Evolutionary conservation across 208 protist species (phyloP), one percentile per base, ranked within the genome.

Genomic region (Acanthamoeba culbertsoni): DNA sequence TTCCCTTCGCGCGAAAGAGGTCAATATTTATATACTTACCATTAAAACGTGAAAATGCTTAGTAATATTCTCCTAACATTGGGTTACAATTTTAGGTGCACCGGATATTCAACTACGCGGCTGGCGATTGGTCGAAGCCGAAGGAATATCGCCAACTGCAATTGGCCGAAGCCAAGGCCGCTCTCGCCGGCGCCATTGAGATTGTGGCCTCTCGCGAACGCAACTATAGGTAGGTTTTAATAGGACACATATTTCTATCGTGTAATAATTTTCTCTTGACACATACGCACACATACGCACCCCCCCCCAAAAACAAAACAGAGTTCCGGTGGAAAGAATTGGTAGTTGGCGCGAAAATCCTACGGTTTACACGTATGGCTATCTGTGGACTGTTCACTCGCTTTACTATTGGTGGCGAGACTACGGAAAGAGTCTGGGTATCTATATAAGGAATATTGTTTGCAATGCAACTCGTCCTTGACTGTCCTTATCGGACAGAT

Each of bases 341-440:
- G 91, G 40, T 26, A 51, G 51, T 6, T 94, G 93, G 93, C 51
- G 93, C 2, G 5, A 42, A 0, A 92, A 91, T 45, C 93, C 93
- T 16, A 94, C 93, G 4, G 82, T 84, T 1, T 94, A 94, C 73
- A 40, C 35, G 53, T 82, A 92, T 26, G 71, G 68, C 86, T 94
- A 94, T 57, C 68, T 94, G 35, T 94, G 93, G 93, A 53, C 46
- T 6, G 93, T 88, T n/a, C 63, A 94, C 28, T 94, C 93, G n/a
- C 45, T 79, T 26, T 84, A 71, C 65, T 94, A 92, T 46, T 94
- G 84, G 33, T 94, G 68, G 57, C 91, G 91, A n/a, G 91, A 93
- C 63, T 46, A 48, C 28, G 90, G 35, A 31, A 46, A 75, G 53
- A 73, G 62, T 40, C 45, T 82, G 6, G 62, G 37, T 86, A 63